Evolutionary conservation across 2,329 filamentous ascomycete species (phyloP).

Genomic region (Conoideocrella luteorostrata): DNA sequence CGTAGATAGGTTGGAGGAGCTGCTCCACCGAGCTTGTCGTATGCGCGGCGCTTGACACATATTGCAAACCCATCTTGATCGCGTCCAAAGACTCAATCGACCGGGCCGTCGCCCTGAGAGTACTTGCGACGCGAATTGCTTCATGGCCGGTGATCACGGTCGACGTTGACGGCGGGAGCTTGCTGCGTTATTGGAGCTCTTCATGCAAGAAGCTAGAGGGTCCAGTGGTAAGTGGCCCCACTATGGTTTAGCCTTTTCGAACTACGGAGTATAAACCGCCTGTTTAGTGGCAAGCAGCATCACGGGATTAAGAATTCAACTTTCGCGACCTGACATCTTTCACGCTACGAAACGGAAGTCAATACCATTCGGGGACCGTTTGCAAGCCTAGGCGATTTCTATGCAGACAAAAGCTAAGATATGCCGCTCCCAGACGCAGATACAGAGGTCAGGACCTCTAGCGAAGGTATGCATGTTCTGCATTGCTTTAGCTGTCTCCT

Average conservation of each 20-base stretch:
- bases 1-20: slow-evolving; percentile 20
- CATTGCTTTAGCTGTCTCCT: background rate
- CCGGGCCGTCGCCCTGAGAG: slow-evolving; percentile 17
- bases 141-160: slow-evolving; percentile 18
- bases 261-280: too few relatives aligned
- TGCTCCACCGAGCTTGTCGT: slow-evolving; percentile 23
- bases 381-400: too few relatives aligned
- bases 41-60: slow-evolving; percentile 19
- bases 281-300: too few relatives aligned
- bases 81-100: slow-evolving; percentile 13
- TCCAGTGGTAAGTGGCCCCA: too few relatives aligned
- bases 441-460: slow-evolving; percentile 37
- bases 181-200: background rate
- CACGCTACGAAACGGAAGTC: too few relatives aligned
- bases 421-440: slow-evolving; percentile 35
- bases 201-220: too few relatives aligned
- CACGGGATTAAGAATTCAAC: too few relatives aligned
- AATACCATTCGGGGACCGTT: too few relatives aligned
- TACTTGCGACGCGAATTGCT: slow-evolving; percentile 19
- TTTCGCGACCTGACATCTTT: too few relatives aligned
- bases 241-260: too few relatives aligned
- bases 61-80: slow-evolving; percentile 21
- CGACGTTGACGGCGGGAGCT: background rate
- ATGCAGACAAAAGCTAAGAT: background rate
- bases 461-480: slow-evolving; percentile 33